Base-by-base conservation (phyloP, 2,329 filamentous ascomycete genomes). In the Kalmusia sp. region DNA sequence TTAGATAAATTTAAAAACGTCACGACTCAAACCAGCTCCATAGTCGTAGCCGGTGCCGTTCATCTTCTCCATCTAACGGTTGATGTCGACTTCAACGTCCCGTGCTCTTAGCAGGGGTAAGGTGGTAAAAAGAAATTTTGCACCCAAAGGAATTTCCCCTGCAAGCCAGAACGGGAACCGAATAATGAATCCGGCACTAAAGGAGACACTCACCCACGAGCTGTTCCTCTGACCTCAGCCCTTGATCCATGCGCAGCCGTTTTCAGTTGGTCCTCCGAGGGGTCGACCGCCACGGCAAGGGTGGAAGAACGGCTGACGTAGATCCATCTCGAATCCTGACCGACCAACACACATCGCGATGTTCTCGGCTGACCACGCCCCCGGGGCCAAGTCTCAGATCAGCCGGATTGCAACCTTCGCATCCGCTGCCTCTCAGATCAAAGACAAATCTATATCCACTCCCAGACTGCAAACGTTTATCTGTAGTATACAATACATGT, bases 351-450 rank as follows among this genome's bases (percentile, higher is more conserved):
- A 60, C 58, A 55, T 52, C 57, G 59, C 60, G 51, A 55, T 61
- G 58, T 54, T 62, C 61, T 67, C 63, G 64, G 60, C 63, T 68
- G 67, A 65, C 61, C 62, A 57, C 57, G 54, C 58, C 59, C 61
- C 52, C 58, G 58, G 62, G 52, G 65, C 66, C 62, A 72, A 68
- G 67, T 64, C 64, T 70, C 60, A 70, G 67, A 72, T 73, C 68
- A 71, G 65, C 68, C 71, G 67, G 64, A 62, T 62, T 59, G 50
- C 53, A 64, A 39, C 33, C 17, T 28, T 45, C 51, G 39, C 33
- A 37, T 55, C 52, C 54, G 49, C 52, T 54, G 50, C 59, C 57
- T 54, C 49, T 40, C 52, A 35, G 57, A 51, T 49, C 41, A 58
- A 54, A 58, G 52, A 45, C 55, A 49, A 51, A 49, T 46, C 19